Conservation (phyloP, 2,329 filamentous ascomycete genomes). For the Neofusicoccum kwambonambiense region DNA sequence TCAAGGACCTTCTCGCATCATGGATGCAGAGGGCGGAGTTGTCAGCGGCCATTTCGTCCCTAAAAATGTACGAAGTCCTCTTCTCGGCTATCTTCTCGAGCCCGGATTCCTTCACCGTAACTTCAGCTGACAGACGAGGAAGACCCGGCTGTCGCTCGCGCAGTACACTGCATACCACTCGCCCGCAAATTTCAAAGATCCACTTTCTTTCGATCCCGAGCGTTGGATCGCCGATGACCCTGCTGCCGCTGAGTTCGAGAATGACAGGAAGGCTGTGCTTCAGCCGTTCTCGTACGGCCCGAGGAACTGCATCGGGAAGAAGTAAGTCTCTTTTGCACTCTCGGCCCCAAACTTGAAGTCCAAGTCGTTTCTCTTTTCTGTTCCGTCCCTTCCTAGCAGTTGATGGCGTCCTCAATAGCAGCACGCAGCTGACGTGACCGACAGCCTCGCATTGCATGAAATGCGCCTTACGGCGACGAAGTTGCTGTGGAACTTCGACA, state of each 20-base stretch:
- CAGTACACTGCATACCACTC: slow-evolving; percentile 32
- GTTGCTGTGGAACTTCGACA: no score
- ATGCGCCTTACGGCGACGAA: no score
- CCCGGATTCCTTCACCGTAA: no score
- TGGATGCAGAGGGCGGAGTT: slow-evolving; percentile 34
- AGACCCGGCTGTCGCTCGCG: no score
- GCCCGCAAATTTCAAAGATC: slow-evolving; percentile 31
- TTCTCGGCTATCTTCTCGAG: no score
- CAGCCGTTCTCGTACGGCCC: slow-evolving; percentile 37
- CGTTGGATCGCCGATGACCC: slow-evolving; percentile 27
- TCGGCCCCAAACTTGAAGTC: no score
- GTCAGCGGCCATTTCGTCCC: slow-evolving; percentile 40
- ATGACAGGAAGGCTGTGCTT: slow-evolving; percentile 29
- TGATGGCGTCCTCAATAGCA: no score
- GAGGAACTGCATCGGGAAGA: slow-evolving; percentile 36
- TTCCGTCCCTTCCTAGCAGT: no score
- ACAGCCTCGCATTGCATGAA: no score
- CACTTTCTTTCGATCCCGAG: slow-evolving; percentile 35
- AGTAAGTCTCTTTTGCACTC: slow-evolving; percentile 25
- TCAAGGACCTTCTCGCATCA: slow-evolving; percentile 37
- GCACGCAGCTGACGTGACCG: no score
- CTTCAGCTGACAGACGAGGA: no score
- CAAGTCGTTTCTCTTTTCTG: no score
- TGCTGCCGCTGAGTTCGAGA: slow-evolving; percentile 21
- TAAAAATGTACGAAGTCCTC: slow-evolving; percentile 17